phyloP scores from a whole-genome alignment of 306 rosid species.

The Begonia loranthoides region DNA sequence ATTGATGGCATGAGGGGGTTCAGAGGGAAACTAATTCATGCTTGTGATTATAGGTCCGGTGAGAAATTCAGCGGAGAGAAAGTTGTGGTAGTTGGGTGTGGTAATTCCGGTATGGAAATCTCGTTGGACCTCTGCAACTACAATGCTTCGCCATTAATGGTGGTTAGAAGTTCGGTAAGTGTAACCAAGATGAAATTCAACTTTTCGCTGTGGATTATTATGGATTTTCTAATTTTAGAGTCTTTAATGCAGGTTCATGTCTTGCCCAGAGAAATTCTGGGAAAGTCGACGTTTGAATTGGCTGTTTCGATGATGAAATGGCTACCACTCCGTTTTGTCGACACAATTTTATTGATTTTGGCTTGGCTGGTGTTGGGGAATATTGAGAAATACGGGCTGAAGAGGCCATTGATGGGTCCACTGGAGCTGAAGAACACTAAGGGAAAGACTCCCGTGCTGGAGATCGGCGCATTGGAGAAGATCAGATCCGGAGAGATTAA shows the following conservation, averaged over 20 bases:
- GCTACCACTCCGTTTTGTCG: constrained; percentile 69
- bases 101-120: constrained; percentile 57
- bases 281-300: constrained; percentile 67
- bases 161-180: constrained; percentile 65
- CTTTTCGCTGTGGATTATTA: no score
- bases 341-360: constrained; percentile 38
- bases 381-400: constrained; percentile 44
- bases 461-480: constrained; percentile 56
- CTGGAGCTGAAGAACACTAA: constrained; percentile 43
- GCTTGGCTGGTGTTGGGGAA: constrained; percentile 65
- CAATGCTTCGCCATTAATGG: constrained; percentile 64
- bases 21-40: no score
- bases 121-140: constrained; percentile 74
- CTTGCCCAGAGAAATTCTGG: constrained; percentile 50
- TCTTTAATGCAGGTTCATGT: constrained; percentile 46
- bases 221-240: no score
- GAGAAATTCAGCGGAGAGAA: no score
- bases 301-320: constrained; percentile 55
- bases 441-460: constrained; percentile 86
- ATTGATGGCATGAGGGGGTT: no score
- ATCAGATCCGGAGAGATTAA: constrained; percentile 60
- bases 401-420: constrained; percentile 63
- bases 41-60: no score
- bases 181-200: no score
- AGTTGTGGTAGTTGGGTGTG: constrained; percentile 9